Evolutionary conservation across 2,329 filamentous ascomycete species (phyloP), one percentile per base, ranked within the genome.

Genomic region (Elsinoe perseae): DNA sequence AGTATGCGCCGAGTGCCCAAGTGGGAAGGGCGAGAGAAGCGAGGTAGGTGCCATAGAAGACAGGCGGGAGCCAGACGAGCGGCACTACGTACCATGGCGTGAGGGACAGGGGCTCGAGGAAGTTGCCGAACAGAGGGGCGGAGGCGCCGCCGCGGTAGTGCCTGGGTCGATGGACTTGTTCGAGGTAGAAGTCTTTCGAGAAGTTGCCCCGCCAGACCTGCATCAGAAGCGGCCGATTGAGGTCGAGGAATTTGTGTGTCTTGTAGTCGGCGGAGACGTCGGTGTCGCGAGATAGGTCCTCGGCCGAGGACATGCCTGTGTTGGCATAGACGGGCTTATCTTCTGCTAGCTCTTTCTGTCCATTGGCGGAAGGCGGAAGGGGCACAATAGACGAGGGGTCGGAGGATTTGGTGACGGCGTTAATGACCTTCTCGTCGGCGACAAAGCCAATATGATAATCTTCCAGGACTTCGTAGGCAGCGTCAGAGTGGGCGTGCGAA

Each of bases 11-110:
- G 0, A 76, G 50, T n/a, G 7, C 68, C 64, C 55, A 72, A 78
- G 54, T 56, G 59, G 56, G 65, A 56, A 91, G 77, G 10, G 85
- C 86, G 59, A 80, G 69, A 28, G 76, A 75, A 9, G 88, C 84
- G 18, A 87, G 64, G 59, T 79, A 82, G 9, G 84, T 81, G 23
- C 87, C 89, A 67, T 90, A 95, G 8, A 75, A 64, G 40, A 95
- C 80, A 16, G 77, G 80, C n/a, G 93, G 93, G 40, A 93, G 69
- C 93, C 93, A 98, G 1, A 95, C 59, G 0, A 77, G 77, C 2
- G 93, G 93, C 9, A 98, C 79, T 43, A 95, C 70, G 83, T 86
- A 98, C 93, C 93, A 98, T 1, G 93, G 82, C 2, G 93, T 98
- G 78, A 91, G 87, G 70, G 85, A 91, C 58, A 98, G 75, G n/a